Evolutionary conservation across 495 filamentous ascomycete species (phyloP).

Genomic region (Penicillium odoratum): DNA sequence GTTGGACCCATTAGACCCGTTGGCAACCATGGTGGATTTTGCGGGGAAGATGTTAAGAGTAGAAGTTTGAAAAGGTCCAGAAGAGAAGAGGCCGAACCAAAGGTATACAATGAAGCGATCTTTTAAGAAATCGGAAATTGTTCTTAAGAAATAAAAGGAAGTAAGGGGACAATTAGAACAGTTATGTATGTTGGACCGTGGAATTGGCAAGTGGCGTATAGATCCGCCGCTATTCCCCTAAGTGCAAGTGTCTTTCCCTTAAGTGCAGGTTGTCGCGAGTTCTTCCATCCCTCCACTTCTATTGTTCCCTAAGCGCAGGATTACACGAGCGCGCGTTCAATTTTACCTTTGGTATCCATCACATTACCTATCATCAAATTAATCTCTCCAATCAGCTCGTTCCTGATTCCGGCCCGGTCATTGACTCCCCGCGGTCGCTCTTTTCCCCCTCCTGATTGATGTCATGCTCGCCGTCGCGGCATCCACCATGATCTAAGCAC

Average conservation of each 20-base stretch:
- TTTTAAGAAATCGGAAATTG: slow-evolving; percentile 2
- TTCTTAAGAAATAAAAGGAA: slow-evolving; percentile 4
- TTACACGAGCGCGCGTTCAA: slow-evolving; percentile 24
- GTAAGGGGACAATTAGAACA: slow-evolving; percentile 17
- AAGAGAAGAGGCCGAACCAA: slow-evolving; percentile 6
- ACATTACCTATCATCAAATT: background rate
- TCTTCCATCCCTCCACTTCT: slow-evolving; percentile 18
- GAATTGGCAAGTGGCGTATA: slow-evolving; percentile 18
- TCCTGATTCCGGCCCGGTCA: background rate
- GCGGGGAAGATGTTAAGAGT: slow-evolving; percentile 12
- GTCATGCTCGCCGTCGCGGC: slow-evolving; percentile 5
- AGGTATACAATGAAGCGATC: no score
- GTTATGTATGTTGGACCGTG: slow-evolving; percentile 11
- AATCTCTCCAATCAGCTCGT: background rate
- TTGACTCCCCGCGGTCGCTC: background rate
- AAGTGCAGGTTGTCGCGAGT: slow-evolving; percentile 63
- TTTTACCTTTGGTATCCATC: background rate
- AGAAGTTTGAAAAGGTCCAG: slow-evolving; percentile 5
- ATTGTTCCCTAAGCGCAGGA: slow-evolving; percentile 43
- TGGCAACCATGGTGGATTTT: slow-evolving; percentile 42
- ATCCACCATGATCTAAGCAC: slow-evolving; percentile 13
- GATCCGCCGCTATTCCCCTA: slow-evolving; percentile 27
- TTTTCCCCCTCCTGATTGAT: background rate
- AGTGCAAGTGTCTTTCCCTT: slow-evolving; percentile 52
- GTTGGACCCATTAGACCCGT: slow-evolving; percentile 36